Evolutionary conservation across 768 basidiomycete species (phyloP), one percentile per base, ranked within the genome.

Genomic region (Naganishia antarctica): DNA sequence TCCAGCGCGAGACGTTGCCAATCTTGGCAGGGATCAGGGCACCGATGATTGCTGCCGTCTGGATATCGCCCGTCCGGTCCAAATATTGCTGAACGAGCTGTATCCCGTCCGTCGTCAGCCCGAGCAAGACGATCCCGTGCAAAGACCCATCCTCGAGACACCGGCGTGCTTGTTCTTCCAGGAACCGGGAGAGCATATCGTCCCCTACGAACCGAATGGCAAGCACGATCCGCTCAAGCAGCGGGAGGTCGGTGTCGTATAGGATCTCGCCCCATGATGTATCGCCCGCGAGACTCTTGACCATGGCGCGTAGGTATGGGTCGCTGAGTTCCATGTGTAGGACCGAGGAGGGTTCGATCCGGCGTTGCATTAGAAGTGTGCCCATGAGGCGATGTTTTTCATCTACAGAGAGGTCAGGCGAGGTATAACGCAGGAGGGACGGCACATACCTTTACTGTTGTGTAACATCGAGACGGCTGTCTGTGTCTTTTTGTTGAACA

Each of bases 231-330:
- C 73, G 61, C 49, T 77, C 76, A 15, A 76, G 43, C 29, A 77
- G 46, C 3, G 69, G 70, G 4, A 77, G 65, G 0, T 67, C 70
- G 32, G 70, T 71, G 53, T 77, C 76, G 25, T 69, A 66, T 23
- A 77, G 43, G 6, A 75, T 70, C 28, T 61, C 57, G 23, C 73
- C 73, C 76, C 76, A 77, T n/a, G 70, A 66, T 4, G 73, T 70
- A 1, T 71, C 73, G 1, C 72, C 74, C 1, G 73, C 65, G 18
- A 70, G 62, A 11, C 68, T 63, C n/a, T 67, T 68, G 16, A 77
- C 60, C 16, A 77, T 70, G 3, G 73, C 70, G 40, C 76, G 68
- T 9, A 77, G 65, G 49, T 74, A 77, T 1, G 73, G 72, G 57
- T 77, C 76, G 53, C 73, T 72, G 28, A 75, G 63, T 3, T 69